phyloP scores from a whole-genome alignment of 176 grass and related monocot genomes.

The Poa pratensis region DNA sequence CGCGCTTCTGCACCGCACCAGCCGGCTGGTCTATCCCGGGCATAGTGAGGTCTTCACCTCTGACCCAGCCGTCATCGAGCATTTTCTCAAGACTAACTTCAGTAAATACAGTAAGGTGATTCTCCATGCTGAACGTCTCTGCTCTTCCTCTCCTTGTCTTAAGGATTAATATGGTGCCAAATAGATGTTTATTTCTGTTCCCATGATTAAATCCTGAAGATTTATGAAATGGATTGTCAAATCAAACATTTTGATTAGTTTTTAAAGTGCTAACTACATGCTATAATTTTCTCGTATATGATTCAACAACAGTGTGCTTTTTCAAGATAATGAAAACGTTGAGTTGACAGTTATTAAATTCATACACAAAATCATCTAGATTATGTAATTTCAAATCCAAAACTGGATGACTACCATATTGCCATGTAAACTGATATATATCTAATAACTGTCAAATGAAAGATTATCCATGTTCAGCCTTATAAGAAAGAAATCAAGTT shows the following conservation, averaged over 20 bases:
- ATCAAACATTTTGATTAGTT: not conserved
- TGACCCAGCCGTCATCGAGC: constrained; percentile 53
- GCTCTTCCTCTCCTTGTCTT: not conserved
- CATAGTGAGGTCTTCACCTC: constrained; percentile 43
- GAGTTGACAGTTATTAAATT: not conserved
- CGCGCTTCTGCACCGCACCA: constrained; percentile 43
- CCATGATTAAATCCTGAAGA: not conserved
- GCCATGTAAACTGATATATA: not conserved
- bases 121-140: not conserved
- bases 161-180: not conserved
- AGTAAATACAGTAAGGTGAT: constrained; percentile 66
- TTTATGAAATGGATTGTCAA: not conserved
- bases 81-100: constrained; percentile 65
- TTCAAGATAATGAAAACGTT: not conserved
- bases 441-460: not conserved
- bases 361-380: constrained; percentile 3
- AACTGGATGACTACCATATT: not conserved
- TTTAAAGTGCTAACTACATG: not conserved
- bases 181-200: constrained; percentile 1
- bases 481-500: not conserved
- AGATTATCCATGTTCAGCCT: not conserved
- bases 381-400: not conserved
- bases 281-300: not conserved
- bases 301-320: not conserved
- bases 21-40: constrained; percentile 43